Evolutionary conservation across 2,329 filamentous ascomycete species (phyloP).

Genomic region (Penicillium sp.): DNA sequence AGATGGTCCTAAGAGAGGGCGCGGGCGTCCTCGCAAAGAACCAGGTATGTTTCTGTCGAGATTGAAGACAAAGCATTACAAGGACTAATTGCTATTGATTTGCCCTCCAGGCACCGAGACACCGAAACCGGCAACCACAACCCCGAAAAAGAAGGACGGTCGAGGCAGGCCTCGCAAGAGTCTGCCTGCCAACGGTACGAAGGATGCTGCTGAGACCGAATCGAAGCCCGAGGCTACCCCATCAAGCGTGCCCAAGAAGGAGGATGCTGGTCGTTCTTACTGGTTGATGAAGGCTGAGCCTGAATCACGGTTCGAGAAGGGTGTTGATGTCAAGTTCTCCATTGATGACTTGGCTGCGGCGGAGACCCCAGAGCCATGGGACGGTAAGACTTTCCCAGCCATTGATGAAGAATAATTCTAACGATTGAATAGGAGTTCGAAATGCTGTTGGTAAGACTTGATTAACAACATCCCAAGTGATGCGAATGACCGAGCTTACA

Average conservation of each 20-base stretch:
- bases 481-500: conserved; percentile 14
- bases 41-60: conserved; percentile 5
- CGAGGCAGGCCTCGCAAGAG: conserved; percentile 31
- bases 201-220: conserved; percentile 17
- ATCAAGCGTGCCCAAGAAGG: conserved; percentile 13
- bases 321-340: conserved; percentile 86
- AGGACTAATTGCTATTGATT: background rate
- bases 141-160: conserved; percentile 22
- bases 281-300: conserved; percentile 91
- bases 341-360: conserved; percentile 82
- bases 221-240: conserved; percentile 9
- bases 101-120: conserved; percentile 5
- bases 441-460: conserved; percentile 41
- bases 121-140: background rate
- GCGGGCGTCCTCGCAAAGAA: conserved; percentile 21
- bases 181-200: conserved; percentile 19
- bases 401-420: conserved; percentile 12
- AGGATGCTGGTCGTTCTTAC: conserved; percentile 51
- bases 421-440: conserved; percentile 43
- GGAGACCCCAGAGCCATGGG: conserved; percentile 82
- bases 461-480: background rate
- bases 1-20: conserved; percentile 17
- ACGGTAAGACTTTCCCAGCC: conserved; percentile 61
- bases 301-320: conserved; percentile 81
- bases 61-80: background rate